Conservation (phyloP, 2,329 filamentous ascomycete genomes). For the Trichoderma gracile region DNA sequence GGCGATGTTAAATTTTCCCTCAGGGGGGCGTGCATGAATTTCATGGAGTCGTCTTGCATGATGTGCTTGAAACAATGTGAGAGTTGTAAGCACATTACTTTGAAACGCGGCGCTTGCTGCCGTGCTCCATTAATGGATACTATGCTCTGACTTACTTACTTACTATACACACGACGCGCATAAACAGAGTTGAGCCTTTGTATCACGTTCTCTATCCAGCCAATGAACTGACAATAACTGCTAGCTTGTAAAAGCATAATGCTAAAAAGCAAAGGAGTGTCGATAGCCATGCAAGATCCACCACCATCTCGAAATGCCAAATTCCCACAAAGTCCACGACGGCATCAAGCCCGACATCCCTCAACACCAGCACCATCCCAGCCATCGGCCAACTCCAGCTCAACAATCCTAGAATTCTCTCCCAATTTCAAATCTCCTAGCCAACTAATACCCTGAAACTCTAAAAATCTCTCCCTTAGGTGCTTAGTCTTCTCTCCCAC, state of each 20-base stretch:
- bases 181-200: conserved; percentile 1
- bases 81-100: too few relatives aligned
- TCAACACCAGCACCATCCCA: not conserved
- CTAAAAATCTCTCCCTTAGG: not conserved
- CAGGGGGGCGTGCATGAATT: too few relatives aligned
- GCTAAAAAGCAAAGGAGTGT: not conserved
- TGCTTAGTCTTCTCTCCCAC: not conserved
- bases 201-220: not conserved
- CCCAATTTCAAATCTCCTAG: not conserved
- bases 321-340: not conserved
- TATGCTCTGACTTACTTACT: not conserved
- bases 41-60: too few relatives aligned
- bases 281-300: conserved; percentile 11
- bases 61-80: too few relatives aligned
- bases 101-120: not conserved
- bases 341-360: not conserved
- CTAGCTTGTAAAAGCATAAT: too few relatives aligned
- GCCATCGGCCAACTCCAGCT: not conserved
- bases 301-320: not conserved
- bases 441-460: not conserved
- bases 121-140: not conserved
- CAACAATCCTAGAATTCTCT: not conserved
- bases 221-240: not conserved
- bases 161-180: not conserved
- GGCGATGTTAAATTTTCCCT: too few relatives aligned